These are phyloP conservation scores for Excoecaria cochinchinensis DNA, from an alignment of 345 rosid species.

Conservation along the genomic window DNA sequence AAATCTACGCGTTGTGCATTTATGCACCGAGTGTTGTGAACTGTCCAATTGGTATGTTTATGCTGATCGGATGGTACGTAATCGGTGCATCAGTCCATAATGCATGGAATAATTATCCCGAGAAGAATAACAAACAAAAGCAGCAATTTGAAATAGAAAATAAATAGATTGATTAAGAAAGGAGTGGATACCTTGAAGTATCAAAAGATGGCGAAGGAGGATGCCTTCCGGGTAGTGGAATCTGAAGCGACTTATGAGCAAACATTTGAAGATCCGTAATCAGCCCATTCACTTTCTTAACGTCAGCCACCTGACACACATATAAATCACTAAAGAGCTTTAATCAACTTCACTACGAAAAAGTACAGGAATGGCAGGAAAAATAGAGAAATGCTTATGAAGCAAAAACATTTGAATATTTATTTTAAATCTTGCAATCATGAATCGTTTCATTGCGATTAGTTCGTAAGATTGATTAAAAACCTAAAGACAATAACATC, in stretches of 20 bases:
- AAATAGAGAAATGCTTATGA: not conserved
- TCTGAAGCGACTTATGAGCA: constrained; percentile 32
- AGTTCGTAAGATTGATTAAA: no score
- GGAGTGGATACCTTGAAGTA: constrained; percentile 14
- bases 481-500: no score
- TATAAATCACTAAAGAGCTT: not conserved
- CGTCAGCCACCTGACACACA: constrained; percentile 27
- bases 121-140: not conserved
- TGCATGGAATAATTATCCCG: no score
- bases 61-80: no score
- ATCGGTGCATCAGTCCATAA: no score
- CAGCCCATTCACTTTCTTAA: constrained; percentile 31
- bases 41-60: no score
- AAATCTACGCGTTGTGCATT: no score
- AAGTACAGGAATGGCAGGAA: not conserved
- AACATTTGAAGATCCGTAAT: constrained; percentile 37
- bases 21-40: no score
- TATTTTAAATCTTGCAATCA: no score
- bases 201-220: constrained; percentile 25
- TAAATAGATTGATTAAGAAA: no score
- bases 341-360: not conserved
- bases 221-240: constrained; percentile 34
- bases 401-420: no score
- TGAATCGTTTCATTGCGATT: no score
- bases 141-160: not conserved